Base-by-base conservation (phyloP, 148 eudicot species). In the Polygonum aviculare region DNA sequence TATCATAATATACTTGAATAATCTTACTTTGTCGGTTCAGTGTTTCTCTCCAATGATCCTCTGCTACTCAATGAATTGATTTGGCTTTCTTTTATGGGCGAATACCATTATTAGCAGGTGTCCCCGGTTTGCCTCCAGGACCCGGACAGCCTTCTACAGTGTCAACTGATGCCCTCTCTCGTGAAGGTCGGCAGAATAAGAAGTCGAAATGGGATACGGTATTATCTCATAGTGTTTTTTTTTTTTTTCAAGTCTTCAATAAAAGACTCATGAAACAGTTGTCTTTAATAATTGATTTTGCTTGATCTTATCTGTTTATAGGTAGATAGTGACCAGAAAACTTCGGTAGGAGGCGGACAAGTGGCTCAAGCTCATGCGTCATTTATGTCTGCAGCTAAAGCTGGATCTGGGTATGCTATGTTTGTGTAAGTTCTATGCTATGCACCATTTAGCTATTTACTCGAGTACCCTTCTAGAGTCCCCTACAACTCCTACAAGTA, bases 151-250 rank as follows among this genome's bases (percentile, higher is more conserved):
- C 87, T 47, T 85, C 79, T 73, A 31, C 85, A 71, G 80, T 84
- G 74, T 79, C 86, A 63, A 82, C 79, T 72, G 92, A 90, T 74
- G 74, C 79, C 50, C 65, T 79, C 69, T n/a, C 80, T 62, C 88
- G 95, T 69, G 98, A 90, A 73, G 91, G 97, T 55, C 84, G 98
- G 81, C 90, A 79, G 62, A 92, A 88, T 80, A 94, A 92, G 84
- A 94, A 94, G 77, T 94, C 98, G 31, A 94, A 94, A 86, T 94
- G 98, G 98, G 98, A 94, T 73, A 94, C 90, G 97, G 98, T 94
- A 76, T 59, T 45, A 52, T 73, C 70, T 57, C 49, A 48, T 67
- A 79, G 15, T 12, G 12, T 6, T 7, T 44, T 36, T 22, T 7
- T 44, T 36, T 22, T 39, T 33, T 26, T 26, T 26, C 31, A 26